Conservation (phyloP, 371 early-diverging fungal genomes). For the Phascolomyces articulosus region DNA sequence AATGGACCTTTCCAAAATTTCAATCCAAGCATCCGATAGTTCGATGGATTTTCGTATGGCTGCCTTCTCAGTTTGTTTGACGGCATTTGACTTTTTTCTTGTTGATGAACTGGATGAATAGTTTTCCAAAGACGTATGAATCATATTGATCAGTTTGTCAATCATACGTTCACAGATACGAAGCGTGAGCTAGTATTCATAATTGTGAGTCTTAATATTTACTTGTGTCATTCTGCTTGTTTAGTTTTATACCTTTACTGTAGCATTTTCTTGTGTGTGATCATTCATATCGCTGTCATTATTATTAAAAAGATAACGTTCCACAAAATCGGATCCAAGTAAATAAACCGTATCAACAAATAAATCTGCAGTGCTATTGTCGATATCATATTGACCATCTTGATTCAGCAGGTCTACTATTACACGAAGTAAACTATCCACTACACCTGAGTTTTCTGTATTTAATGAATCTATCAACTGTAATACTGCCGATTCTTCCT, state of each 20-base stretch:
- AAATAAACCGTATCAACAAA: background rate
- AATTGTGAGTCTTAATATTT: background rate
- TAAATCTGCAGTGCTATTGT: background rate
- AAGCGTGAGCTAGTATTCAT: slow-evolving; percentile 13
- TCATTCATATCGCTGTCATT: background rate
- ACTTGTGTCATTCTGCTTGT: too few relatives aligned
- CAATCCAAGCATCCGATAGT: slow-evolving; percentile 18
- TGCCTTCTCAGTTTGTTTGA: slow-evolving; percentile 18
- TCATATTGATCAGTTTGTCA: slow-evolving; percentile 26
- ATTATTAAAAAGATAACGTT: background rate
- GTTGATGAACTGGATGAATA: background rate
- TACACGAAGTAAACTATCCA: background rate
- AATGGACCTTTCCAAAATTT: slow-evolving; percentile 18
- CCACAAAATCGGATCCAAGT: background rate
- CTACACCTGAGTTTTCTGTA: slow-evolving; percentile 1
- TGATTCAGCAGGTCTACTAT: background rate
- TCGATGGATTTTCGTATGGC: slow-evolving; percentile 11
- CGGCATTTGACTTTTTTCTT: slow-evolving; percentile 1
- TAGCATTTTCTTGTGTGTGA: background rate
- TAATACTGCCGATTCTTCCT: background rate
- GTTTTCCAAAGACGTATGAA: slow-evolving; percentile 5
- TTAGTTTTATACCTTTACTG: background rate
- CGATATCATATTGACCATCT: background rate
- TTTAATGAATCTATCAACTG: background rate
- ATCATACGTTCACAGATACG: slow-evolving; percentile 34